phyloP scores from a whole-genome alignment of 164 flowering plant genomes.

The Vitis vinifera region DNA sequence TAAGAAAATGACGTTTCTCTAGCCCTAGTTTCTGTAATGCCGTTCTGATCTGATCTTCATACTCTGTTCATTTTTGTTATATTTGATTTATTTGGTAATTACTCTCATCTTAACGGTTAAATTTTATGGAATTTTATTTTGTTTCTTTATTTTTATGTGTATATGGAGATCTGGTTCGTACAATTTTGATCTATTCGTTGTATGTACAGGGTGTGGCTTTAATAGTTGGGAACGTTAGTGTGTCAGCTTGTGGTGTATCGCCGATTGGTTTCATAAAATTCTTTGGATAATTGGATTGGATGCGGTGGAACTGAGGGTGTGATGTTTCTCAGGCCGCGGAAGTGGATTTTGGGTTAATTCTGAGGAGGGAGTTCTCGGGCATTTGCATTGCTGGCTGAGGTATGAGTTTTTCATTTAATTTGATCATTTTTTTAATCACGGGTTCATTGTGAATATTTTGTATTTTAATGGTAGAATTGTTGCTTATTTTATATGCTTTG shows the following conservation, averaged over 20 bases:
- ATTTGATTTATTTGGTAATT: neutral
- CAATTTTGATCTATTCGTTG: constrained; percentile 1
- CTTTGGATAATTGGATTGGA: constrained; percentile 5
- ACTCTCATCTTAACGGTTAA: neutral
- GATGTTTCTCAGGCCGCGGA: constrained; percentile 17
- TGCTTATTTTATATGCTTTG: neutral
- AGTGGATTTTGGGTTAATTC: constrained; percentile 10
- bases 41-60: constrained; percentile 38
- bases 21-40: constrained; percentile 25
- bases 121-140: neutral
- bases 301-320: constrained; percentile 12
- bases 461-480: neutral
- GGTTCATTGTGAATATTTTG: neutral
- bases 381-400: constrained; percentile 23
- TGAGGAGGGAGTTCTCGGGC: constrained; percentile 26
- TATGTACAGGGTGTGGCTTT: neutral
- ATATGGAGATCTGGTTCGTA: constrained; percentile 1
- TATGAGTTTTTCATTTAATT: neutral
- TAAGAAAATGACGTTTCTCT: constrained; percentile 18
- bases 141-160: neutral
- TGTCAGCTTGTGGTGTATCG: constrained; percentile 9
- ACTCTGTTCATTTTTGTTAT: neutral
- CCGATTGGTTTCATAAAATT: neutral
- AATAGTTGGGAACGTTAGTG: neutral
- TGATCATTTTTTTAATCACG: neutral